Evolutionary conservation across 768 basidiomycete genomes (phyloP), one percentile per base, ranked within the genome.

Genomic region (Trametes sanguinea): DNA sequence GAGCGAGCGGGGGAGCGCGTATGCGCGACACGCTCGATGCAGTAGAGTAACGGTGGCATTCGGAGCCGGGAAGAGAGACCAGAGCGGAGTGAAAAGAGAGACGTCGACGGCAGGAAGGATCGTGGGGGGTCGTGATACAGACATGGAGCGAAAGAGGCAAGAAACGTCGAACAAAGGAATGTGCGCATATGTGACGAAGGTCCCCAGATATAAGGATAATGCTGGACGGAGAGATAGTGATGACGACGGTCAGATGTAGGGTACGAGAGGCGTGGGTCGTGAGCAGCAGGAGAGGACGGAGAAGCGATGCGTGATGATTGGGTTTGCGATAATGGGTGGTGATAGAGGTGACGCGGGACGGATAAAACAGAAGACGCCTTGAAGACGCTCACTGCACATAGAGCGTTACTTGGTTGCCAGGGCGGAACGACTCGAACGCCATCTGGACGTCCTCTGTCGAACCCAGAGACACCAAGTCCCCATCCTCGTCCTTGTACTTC

Each of bases 371-470:
- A 29, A 45, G 44, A 17, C 4, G 54, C 10, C 29, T 39, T 46
- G 51, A 22, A 47, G 8, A 29, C 16, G 44, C 63, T 85, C 78
- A 92, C 72, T 85, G 87, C 69, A 93, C 91, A 74, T 85, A 91
- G 51, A 93, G 81, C 16, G 86, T 89, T 60, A 93, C 89, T 75
- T 91, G 91, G 63, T 85, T 85, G n/a, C 88, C 88, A 33, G 88
- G 86, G 65, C 85, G 81, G 75, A 84, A 88, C 60, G 87, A 83
- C 75, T 95, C 94, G 66, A 96, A 95, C 42, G 94, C 94, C 85
- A 96, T 93, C 68, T 93, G 90, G 39, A 95, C 90, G 72, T 96
- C 94, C 73, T 96, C 94, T 39, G 93, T 94, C 47, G 91, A 93
- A 14, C 89, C 89, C 63, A 96, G 81, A 33, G 86, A 89, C 48